Evolutionary conservation across 108 stramenopile genomes (phyloP).

Genomic region (Schizochytrium sp.): DNA sequence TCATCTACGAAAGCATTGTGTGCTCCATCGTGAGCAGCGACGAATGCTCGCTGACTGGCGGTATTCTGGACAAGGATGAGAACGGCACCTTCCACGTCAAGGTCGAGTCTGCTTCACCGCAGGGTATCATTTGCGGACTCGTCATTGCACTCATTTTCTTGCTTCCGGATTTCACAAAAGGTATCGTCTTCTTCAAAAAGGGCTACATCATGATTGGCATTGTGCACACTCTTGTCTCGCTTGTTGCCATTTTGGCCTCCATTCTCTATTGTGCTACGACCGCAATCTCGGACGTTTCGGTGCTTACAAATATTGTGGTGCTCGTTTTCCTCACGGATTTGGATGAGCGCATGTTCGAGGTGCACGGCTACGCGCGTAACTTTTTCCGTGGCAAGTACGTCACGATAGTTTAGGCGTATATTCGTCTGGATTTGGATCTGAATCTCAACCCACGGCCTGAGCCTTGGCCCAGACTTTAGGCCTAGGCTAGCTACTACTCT

Average conservation of each 20-base stretch:
- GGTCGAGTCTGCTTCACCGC: neutral
- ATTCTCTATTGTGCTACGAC: neutral
- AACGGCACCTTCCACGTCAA: neutral
- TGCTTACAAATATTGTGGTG: conserved; percentile 5
- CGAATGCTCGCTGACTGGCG: neutral
- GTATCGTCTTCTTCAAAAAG: neutral
- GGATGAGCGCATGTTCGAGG: neutral
- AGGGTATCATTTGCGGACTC: neutral
- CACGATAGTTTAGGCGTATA: neutral
- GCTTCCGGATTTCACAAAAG: neutral
- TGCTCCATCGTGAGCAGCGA: neutral
- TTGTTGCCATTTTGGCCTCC: neutral
- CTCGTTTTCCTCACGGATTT: neutral
- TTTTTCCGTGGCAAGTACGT: neutral
- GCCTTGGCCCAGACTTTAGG: too few relatives aligned
- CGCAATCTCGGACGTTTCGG: neutral
- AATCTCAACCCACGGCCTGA: too few relatives aligned
- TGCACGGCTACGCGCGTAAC: neutral
- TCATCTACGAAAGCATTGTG: neutral
- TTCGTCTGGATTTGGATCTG: neutral
- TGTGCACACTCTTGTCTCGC: neutral
- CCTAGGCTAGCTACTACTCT: too few relatives aligned
- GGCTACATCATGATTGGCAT: neutral
- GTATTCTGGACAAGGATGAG: neutral
- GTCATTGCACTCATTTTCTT: neutral